Conservation (phyloP, 176 grass and related monocot species). For the Oryza australiensis region DNA sequence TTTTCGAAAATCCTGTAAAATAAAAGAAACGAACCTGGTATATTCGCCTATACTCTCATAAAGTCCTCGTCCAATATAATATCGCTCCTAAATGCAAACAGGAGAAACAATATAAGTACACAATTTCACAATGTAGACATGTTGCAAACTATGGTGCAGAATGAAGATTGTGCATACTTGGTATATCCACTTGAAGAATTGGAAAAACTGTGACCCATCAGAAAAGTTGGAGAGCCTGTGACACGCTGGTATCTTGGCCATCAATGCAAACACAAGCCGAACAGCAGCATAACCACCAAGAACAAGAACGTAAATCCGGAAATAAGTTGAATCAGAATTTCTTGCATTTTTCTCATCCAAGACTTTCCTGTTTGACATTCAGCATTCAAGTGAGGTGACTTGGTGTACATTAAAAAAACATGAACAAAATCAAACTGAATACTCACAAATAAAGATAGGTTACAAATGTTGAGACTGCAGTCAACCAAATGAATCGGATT, state of each 20-base stretch:
- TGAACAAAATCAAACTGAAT: constrained; percentile 19
- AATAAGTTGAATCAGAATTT: constrained; percentile 85
- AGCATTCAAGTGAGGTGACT: constrained; percentile 33
- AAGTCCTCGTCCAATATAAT: constrained; percentile 88
- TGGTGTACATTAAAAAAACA: constrained; percentile 13
- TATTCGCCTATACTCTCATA: constrained; percentile 85
- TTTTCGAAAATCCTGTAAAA: constrained; percentile 7
- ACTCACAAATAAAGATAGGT: constrained; percentile 94
- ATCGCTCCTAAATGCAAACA: constrained; percentile 71
- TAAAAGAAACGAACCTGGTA: constrained; percentile 60
- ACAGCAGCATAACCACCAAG: constrained; percentile 88
- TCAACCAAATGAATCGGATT: constrained; percentile 79
- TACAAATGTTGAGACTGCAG: constrained; percentile 65
- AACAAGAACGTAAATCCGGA: constrained; percentile 80
- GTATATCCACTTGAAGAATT: constrained; percentile 99
- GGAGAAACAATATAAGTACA: constrained; percentile 31
- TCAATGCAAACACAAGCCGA: constrained; percentile 56
- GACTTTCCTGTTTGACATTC: constrained; percentile 73
- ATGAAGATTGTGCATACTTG: constrained; percentile 53
- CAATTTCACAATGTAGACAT: constrained; percentile 20
- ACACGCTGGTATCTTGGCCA: constrained; percentile 95
- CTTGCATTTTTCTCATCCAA: constrained; percentile 69
- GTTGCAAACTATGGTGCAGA: constrained; percentile 8
- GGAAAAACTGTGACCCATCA: constrained; percentile 84
- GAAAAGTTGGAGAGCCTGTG: constrained; percentile 75